Base-by-base conservation (phyloP, 169 alveolate species). In the Miamiensis avidus region DNA sequence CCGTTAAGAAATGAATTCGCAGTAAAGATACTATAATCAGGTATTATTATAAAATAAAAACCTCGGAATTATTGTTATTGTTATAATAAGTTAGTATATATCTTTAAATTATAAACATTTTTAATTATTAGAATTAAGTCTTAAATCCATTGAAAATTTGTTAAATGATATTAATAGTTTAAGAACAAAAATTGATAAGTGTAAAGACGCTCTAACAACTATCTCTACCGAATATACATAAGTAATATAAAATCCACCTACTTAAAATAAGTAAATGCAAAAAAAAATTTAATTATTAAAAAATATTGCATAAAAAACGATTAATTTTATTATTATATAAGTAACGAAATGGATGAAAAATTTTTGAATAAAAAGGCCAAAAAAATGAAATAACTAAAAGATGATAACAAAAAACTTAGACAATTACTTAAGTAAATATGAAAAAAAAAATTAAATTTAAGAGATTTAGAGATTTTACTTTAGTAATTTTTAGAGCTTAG, bases 331-430 rank as follows among this genome's bases (percentile, higher is more conserved):
- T 15, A 31, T 26, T 32, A 34, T 77, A 20, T 33, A 30, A 29
- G 29, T 79, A 79, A 76, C 20, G 90, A 86, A 73, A 29, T 34
- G 27, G 90, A 86, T 30, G 83, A 82, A n/a, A 34, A 87, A 28
- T 81, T 75, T 31, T 34, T 89, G 6, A 16, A 85, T n/a, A 89
- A 91, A 64, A 69, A 82, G 31, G 89, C 87, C 20, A 82, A 87
- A 81, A 88, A 91, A 81, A 49, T 85, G 29, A 88, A 88, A 74
- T 65, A 91, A 78, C 81, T 93, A 15, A 83, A 85, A 72, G 96
- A 93, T n/a, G 96, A 93, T 65, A 93, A 93, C 76, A 91, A 90
- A 75, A 91, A 89, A 84, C 87, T 93, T 15, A 91, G 96, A 82
- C 84, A 89, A 78, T 76, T 91, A 34, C 49, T 93, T 27, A 93